A percentile compares a stretch with the other conserved stretches of the same genome.
These are phyloP conservation scores for Astrocystis sublimbata DNA, from an alignment of 495 filamentous ascomycete genomes.

Conservation along the genomic window DNA sequence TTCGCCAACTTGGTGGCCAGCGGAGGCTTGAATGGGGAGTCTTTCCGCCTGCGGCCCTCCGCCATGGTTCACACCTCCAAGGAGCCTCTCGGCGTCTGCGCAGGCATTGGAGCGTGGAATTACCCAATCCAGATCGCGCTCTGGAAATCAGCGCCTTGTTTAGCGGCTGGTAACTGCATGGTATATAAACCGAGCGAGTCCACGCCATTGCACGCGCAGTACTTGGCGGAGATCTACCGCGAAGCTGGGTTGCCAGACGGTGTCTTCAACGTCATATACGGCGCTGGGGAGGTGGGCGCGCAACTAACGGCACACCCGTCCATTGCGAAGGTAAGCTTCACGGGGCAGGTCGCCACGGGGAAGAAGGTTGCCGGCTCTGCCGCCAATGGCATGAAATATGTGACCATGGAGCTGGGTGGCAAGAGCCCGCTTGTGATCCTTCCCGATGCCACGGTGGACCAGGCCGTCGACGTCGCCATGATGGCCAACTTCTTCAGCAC, in stretches of 20 bases:
- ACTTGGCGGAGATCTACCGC: conserved; percentile 67
- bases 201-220: conserved; percentile 71
- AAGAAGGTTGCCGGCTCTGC: conserved; percentile 71
- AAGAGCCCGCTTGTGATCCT: conserved; percentile 74
- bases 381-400: conserved; percentile 77
- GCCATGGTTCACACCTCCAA: conserved; percentile 77
- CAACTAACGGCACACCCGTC: conserved; percentile 66
- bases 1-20: conserved; percentile 71
- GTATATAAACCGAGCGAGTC: conserved; percentile 84
- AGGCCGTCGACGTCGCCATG: conserved; percentile 78
- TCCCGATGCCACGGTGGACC: conserved; percentile 70
- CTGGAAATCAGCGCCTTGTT: conserved; percentile 81
- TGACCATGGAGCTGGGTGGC: conserved; percentile 83
- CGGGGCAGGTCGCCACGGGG: conserved; percentile 77
- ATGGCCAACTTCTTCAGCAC: conserved; percentile 86
- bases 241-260: conserved; percentile 74
- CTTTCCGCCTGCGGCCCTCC: conserved; percentile 62
- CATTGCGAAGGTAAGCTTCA: conserved; percentile 81
- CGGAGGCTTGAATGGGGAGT: conserved; percentile 48
- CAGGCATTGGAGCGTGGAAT: conserved; percentile 81
- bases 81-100: conserved; percentile 73
- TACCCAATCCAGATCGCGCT: conserved; percentile 86
- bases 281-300: conserved; percentile 68
- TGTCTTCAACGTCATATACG: conserved; percentile 81
- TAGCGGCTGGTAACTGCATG: conserved; percentile 84